phyloP scores from a whole-genome alignment of 2,329 filamentous ascomycete genomes.

The Ilyonectria sp. region DNA sequence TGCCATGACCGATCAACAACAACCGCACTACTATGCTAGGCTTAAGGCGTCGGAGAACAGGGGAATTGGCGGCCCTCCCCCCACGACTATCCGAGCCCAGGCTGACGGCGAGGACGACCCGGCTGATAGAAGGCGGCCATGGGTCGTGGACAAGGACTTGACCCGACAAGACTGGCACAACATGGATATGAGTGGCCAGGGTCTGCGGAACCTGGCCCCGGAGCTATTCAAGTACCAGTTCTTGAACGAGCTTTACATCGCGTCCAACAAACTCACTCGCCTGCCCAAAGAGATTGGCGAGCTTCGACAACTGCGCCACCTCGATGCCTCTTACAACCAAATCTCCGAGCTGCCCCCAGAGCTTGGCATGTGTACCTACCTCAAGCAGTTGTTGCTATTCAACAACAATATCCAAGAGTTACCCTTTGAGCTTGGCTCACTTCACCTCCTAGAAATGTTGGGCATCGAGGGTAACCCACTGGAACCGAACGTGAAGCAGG shows the following conservation, averaged over 20 bases:
- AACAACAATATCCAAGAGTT: slow-evolving; percentile 90
- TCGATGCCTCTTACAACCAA: slow-evolving; percentile 93
- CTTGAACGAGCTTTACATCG: slow-evolving; percentile 91
- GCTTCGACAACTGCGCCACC: slow-evolving; percentile 83
- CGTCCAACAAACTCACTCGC: slow-evolving; percentile 88
- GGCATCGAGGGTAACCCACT: slow-evolving; percentile 95
- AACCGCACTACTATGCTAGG: slow-evolving; percentile 80
- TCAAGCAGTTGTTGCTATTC: slow-evolving; percentile 88
- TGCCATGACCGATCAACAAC: slow-evolving; percentile 78
- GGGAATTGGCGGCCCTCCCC: slow-evolving; percentile 71
- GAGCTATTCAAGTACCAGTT: slow-evolving; percentile 91
- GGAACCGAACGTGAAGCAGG: slow-evolving; percentile 81
- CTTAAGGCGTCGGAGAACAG: slow-evolving; percentile 80
- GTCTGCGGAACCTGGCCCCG: slow-evolving; percentile 84
- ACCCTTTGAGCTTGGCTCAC: slow-evolving; percentile 88
- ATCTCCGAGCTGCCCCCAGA: slow-evolving; percentile 87
- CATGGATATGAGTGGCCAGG: slow-evolving; percentile 96
- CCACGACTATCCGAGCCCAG: slow-evolving; percentile 64
- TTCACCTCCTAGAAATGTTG: slow-evolving; percentile 90
- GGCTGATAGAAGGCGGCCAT: slow-evolving; percentile 72
- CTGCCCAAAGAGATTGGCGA: slow-evolving; percentile 88
- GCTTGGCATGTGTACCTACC: slow-evolving; percentile 95
- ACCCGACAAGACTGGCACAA: slow-evolving; percentile 91
- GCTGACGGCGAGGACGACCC: slow-evolving; percentile 67
- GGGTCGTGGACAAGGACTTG: slow-evolving; percentile 76